Evolutionary conservation across 768 basidiomycete genomes (phyloP).

Genomic region (Kondoa subrosea): DNA sequence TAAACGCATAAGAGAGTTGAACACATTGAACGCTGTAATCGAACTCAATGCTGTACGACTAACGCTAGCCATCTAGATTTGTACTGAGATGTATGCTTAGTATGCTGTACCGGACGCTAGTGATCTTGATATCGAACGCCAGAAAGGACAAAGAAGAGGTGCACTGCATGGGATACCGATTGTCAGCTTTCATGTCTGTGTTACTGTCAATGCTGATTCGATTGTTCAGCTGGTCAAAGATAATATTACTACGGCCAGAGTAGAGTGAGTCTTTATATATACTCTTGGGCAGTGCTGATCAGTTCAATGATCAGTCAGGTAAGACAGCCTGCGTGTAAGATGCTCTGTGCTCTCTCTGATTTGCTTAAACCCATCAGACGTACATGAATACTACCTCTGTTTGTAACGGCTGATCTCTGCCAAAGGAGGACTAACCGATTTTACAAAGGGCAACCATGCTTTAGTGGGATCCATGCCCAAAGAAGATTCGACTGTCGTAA

Average conservation of each 20-base stretch:
- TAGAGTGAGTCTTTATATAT: background rate
- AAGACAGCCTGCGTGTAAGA: too few relatives aligned
- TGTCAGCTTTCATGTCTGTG: background rate
- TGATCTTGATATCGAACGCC: constrained; percentile 13
- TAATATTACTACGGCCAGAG: background rate
- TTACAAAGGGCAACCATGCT: background rate
- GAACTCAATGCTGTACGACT: constrained; percentile 2
- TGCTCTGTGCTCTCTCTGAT: too few relatives aligned
- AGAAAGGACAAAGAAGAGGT: constrained; percentile 9
- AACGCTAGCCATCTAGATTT: background rate
- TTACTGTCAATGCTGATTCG: background rate
- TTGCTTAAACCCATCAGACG: background rate
- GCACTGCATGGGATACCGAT: constrained; percentile 7
- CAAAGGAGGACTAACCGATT: background rate
- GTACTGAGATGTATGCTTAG: background rate
- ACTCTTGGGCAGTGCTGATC: constrained; percentile 6
- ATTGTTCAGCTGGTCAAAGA: background rate
- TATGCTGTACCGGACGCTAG: constrained; percentile 13
- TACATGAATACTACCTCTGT: constrained; percentile 26
- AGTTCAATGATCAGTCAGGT: too few relatives aligned
- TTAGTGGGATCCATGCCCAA: background rate
- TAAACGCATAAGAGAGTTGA: constrained; percentile 3
- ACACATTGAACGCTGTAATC: constrained; percentile 26
- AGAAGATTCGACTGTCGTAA: background rate
- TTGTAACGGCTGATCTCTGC: too few relatives aligned